Evolutionary conservation across 2,329 filamentous ascomycete species (phyloP).

Genomic region (Diplodia corticola): DNA sequence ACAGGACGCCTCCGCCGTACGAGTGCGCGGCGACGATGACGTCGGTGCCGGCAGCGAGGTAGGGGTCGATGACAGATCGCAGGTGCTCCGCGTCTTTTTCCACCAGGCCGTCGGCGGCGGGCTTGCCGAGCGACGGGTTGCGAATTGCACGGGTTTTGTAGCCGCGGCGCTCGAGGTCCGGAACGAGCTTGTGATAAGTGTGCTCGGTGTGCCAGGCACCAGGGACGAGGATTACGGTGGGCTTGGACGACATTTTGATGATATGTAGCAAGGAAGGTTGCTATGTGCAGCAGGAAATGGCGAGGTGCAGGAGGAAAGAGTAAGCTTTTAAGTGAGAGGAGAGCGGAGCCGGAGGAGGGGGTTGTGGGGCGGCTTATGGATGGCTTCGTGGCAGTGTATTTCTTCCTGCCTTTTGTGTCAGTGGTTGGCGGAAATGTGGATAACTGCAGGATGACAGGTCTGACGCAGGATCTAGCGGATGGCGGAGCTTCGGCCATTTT

Average conservation of each 20-base stretch:
- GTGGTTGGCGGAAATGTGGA: not conserved
- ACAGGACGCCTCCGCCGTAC: slow-evolving; percentile 33
- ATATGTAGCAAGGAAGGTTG: not conserved
- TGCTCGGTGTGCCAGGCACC: slow-evolving; percentile 31
- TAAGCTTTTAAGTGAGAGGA: not conserved
- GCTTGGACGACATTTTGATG: slow-evolving; percentile 9
- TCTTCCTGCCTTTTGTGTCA: not conserved
- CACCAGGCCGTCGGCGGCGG: slow-evolving; percentile 22
- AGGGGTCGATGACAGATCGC: slow-evolving; percentile 24
- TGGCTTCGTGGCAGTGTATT: not conserved
- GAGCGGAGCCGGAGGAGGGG: not conserved
- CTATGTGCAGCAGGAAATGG: not conserved
- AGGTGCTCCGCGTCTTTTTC: slow-evolving; percentile 28
- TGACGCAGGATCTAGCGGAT: not conserved
- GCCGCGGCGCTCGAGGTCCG: slow-evolving; percentile 23
- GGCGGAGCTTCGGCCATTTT: not conserved
- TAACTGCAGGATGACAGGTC: not conserved
- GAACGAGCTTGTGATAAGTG: slow-evolving; percentile 29
- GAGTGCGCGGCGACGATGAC: slow-evolving; percentile 34
- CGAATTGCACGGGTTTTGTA: slow-evolving; percentile 27
- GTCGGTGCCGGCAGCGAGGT: slow-evolving; percentile 27
- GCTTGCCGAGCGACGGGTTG: slow-evolving; percentile 30
- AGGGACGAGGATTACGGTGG: slow-evolving; percentile 27
- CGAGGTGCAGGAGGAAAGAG: not conserved
- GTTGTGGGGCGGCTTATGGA: not conserved